Percentiles rank a stretch among this genome's conserved stretches.
Evolutionary conservation across 2,329 filamentous ascomycete genomes (phyloP).

Genomic region (Hirsutella minnesotensis): DNA sequence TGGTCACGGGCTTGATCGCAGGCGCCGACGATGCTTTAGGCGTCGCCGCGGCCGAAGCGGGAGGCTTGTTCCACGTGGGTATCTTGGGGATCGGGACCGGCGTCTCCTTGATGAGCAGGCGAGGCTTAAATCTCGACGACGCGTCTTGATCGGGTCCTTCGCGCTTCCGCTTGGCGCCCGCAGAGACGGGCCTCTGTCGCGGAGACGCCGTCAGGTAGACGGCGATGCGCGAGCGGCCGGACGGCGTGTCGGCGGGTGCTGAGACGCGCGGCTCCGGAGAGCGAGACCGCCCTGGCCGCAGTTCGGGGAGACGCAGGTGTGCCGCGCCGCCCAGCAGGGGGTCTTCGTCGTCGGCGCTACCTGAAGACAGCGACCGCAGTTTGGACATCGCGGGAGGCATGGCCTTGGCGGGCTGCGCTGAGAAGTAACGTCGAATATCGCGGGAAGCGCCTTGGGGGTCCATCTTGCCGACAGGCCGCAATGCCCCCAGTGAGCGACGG

Average conservation of each 20-base stretch:
- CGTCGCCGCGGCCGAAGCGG: neutral
- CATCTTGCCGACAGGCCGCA: neutral
- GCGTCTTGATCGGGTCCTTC: conserved; percentile 8
- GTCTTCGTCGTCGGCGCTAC: conserved; percentile 11
- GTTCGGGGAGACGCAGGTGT: neutral
- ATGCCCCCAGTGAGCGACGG: neutral
- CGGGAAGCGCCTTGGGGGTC: neutral
- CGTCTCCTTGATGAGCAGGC: conserved; percentile 1
- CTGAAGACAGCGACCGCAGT: neutral
- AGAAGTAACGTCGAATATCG: conserved; percentile 3
- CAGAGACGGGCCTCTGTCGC: conserved; percentile 1
- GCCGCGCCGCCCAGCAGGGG: conserved; percentile 5
- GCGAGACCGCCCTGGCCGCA: conserved; percentile 1
- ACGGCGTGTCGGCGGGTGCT: neutral
- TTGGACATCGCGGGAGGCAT: neutral
- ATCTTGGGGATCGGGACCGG: conserved; percentile 6
- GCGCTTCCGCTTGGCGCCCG: neutral
- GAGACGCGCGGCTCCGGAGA: neutral
- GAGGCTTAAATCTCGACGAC: conserved; percentile 5
- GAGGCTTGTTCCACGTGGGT: neutral
- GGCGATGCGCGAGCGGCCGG: conserved; percentile 6
- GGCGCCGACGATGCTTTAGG: neutral
- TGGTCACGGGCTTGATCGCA: neutral
- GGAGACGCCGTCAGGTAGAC: conserved; percentile 11
- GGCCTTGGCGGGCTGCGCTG: neutral